Evolutionary conservation across 1,284 basidiomycete species (phyloP), one percentile per base, ranked within the genome.

Genomic region (Rhodotorula sp.): DNA sequence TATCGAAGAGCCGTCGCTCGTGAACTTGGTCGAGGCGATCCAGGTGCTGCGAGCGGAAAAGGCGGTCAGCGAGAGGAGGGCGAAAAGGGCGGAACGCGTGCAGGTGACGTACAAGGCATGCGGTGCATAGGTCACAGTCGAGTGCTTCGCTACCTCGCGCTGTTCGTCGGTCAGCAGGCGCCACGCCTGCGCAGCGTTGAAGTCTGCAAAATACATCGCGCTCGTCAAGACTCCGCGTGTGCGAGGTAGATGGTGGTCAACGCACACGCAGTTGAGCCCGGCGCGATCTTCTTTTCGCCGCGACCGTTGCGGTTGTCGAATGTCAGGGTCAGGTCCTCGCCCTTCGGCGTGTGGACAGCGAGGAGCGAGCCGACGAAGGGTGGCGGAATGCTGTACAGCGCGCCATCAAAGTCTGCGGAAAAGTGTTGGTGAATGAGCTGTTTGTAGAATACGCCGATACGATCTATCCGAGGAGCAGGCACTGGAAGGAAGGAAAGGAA

Each of bases 101-200:
- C n/a, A n/a, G n/a, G n/a, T n/a, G 32, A 55, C 65, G 17, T 21
- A 66, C 65, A 67, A 67, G 25, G 66, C 66, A 27, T 67, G 66
- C 5, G 66, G 66, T 1, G 66, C 66, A 36, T 67, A 67, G 46
- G 66, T 67, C 7, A 67, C 39, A 2, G 41, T 46, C 37, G 59
- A 61, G 54, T 67, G 32, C 34, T 61, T 50, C 5, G 66, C 66
- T 12, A 61, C 37, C 32, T 8, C 54, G 21, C 46, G 53, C 53
- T 67, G 66, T 32, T 61, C 66, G 22, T 41, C 39, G 1, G 66
- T 61, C 25, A 67, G 60, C 27, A 67, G 66, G 4, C 37, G 13
- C n/a, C 61, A 67, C 3, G 66, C 66, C 27, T 56, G 51, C 19
- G 66, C 59, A 1, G 66, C 66, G 44, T 39, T 57, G 44, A 67